These are phyloP conservation scores for Cordyceps fumosorosea DNA, from an alignment of 2,329 filamentous ascomycete species.

Conservation along the genomic window DNA sequence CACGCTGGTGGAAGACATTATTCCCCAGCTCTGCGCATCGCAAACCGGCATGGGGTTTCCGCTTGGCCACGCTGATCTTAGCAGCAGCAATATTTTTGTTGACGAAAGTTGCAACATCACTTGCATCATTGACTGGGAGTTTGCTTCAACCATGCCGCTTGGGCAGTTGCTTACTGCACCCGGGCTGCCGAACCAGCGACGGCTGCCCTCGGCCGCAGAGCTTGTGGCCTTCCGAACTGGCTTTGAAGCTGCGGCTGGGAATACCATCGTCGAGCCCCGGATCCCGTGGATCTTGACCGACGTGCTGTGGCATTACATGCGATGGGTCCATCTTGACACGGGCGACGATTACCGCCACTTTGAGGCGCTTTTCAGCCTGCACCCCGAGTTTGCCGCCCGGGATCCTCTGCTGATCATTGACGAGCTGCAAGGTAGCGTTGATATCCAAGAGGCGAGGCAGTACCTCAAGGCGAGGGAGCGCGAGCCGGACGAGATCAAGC, in stretches of 20 bases:
- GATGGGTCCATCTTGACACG: background rate
- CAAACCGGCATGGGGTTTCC: slow-evolving; percentile 15
- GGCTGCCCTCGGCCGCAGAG: background rate
- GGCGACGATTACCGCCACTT: background rate
- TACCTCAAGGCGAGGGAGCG: background rate
- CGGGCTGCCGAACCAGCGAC: background rate
- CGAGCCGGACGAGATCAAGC: background rate
- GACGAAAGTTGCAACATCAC: slow-evolving; percentile 28
- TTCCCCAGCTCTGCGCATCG: background rate
- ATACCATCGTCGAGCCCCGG: background rate
- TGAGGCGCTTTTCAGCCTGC: background rate
- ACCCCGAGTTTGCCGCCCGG: background rate
- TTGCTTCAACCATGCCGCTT: slow-evolving; percentile 17
- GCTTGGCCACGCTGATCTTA: slow-evolving; percentile 25
- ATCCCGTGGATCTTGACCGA: background rate
- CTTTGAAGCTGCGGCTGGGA: background rate
- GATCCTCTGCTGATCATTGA: background rate
- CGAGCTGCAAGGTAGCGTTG: background rate
- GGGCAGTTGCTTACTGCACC: background rate
- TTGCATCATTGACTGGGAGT: slow-evolving; percentile 27
- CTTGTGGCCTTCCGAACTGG: background rate
- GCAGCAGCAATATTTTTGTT: slow-evolving; percentile 29
- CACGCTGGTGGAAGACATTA: background rate
- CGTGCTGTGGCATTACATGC: slow-evolving; percentile 3
- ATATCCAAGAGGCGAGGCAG: background rate